Conservation (phyloP, 441 rosid genomes). For the Syzygium malaccense region DNA sequence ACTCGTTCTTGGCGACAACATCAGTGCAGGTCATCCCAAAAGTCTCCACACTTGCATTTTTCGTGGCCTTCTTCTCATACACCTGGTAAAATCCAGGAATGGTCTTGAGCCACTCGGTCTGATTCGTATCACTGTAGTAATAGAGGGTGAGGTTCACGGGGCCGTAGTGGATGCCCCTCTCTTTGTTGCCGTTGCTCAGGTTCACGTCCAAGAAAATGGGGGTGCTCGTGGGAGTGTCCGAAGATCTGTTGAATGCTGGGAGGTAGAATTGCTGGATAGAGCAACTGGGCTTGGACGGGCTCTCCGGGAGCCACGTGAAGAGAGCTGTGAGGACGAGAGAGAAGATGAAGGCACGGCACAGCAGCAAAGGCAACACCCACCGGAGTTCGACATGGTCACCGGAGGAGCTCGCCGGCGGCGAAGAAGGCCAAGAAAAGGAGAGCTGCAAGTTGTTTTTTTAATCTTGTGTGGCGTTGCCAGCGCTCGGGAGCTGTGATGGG, state of each 20-base stretch:
- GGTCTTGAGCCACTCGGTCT: too few species aligned
- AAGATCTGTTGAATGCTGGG: slow-evolving; percentile 45
- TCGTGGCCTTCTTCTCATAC: too few species aligned
- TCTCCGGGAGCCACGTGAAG: slow-evolving; percentile 63
- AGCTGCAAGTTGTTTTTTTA: not conserved
- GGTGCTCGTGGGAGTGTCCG: slow-evolving; percentile 9
- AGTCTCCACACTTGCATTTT: too few species aligned
- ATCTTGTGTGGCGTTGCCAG: not conserved
- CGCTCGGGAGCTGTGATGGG: not conserved
- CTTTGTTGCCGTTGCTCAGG: slow-evolving; percentile 52
- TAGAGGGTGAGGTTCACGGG: too few species aligned
- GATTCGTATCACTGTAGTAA: too few species aligned
- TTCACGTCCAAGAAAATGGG: slow-evolving; percentile 32
- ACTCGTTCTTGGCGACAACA: too few species aligned
- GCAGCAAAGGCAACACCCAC: slow-evolving; percentile 31
- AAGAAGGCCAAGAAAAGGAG: not conserved
- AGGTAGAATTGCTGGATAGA: slow-evolving; percentile 29
- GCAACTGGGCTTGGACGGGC: slow-evolving; percentile 41
- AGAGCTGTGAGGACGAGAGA: slow-evolving; percentile 49
- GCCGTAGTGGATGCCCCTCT: slow-evolving; percentile 16
- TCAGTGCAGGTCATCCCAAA: too few species aligned
- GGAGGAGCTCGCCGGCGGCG: not conserved
- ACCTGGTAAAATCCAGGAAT: too few species aligned
- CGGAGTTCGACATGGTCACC: slow-evolving; percentile 15
- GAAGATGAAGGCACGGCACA: slow-evolving; percentile 31